A percentile compares a stretch with the other conserved stretches of the same genome.
phyloP scores from a whole-genome alignment of 352 stramenopile genomes.

The Aphanomyces invadans region DNA sequence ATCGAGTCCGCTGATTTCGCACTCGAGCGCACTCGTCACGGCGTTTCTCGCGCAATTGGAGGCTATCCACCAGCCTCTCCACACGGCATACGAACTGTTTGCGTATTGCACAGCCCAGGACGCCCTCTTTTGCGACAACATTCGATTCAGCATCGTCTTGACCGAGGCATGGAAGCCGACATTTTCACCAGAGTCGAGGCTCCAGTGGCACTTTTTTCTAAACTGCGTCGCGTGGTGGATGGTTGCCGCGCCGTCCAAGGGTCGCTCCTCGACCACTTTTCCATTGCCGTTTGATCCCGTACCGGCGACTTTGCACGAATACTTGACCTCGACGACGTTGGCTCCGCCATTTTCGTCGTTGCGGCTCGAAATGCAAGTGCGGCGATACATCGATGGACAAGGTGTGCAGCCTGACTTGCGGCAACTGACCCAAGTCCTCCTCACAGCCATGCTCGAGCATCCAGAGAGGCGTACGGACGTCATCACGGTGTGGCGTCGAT shows the following conservation, averaged over 20 bases:
- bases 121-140: conserved; percentile 4
- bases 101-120: background rate
- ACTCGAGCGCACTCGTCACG: conserved; percentile 5
- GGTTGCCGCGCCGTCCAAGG: background rate
- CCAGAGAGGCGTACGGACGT: background rate
- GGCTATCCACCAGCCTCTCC: background rate
- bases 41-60: background rate
- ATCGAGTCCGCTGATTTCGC: background rate
- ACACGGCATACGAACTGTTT: background rate
- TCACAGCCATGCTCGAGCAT: background rate
- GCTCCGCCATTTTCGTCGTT: conserved; percentile 1
- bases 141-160: background rate
- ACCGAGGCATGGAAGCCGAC: background rate
- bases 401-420: background rate
- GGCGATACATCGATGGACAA: background rate
- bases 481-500: background rate
- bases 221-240: background rate
- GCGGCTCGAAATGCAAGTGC: conserved; percentile 14
- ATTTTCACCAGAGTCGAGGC: background rate
- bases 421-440: background rate
- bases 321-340: background rate
- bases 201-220: background rate
- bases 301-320: background rate
- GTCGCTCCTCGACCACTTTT: background rate
- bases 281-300: background rate